A percentile compares a stretch with the other conserved stretches of the same genome.
These are phyloP conservation scores for Platismatia glauca DNA, from an alignment of 495 filamentous ascomycete species.

Conservation along the genomic window DNA sequence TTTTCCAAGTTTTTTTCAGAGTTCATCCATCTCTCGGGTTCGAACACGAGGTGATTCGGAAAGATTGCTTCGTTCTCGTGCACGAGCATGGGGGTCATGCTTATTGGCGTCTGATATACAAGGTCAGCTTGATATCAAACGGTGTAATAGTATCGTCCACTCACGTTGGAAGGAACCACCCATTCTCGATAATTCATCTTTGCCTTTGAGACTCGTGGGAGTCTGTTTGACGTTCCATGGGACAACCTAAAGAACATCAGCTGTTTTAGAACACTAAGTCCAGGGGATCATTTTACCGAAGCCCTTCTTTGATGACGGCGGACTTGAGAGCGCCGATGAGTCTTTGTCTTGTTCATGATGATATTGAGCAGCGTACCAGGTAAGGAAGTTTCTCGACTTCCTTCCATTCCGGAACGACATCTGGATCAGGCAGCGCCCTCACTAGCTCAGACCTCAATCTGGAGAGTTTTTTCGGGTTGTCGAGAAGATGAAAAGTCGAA, in stretches of 20 bases:
- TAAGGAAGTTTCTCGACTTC: constrained; percentile 34
- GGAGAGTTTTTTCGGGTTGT: too few relatives aligned
- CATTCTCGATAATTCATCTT: constrained; percentile 26
- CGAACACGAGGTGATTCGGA: constrained; percentile 33
- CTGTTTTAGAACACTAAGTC: too few relatives aligned
- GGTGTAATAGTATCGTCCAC: too few relatives aligned
- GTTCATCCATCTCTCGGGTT: constrained; percentile 38
- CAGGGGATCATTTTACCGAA: constrained; percentile 4
- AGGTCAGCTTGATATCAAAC: too few relatives aligned
- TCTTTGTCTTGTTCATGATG: too few relatives aligned
- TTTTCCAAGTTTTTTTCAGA: constrained; percentile 33
- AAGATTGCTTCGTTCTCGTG: constrained; percentile 37
- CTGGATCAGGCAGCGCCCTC: too few relatives aligned
- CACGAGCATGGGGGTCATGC: constrained; percentile 35
- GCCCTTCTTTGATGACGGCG: constrained; percentile 31
- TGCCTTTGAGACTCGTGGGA: constrained; percentile 14
- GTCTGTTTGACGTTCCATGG: constrained; percentile 20
- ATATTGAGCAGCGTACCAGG: constrained; percentile 13
- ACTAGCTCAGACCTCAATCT: too few relatives aligned
- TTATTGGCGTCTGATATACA: constrained; percentile 23
- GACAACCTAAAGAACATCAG: background rate
- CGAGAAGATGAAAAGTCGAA: too few relatives aligned
- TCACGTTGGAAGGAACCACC: constrained; percentile 37
- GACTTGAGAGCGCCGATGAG: background rate
- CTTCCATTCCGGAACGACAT: too few relatives aligned